Evolutionary conservation across 169 alveolate species (phyloP).

Genomic region (Eimeria maxima): DNA sequence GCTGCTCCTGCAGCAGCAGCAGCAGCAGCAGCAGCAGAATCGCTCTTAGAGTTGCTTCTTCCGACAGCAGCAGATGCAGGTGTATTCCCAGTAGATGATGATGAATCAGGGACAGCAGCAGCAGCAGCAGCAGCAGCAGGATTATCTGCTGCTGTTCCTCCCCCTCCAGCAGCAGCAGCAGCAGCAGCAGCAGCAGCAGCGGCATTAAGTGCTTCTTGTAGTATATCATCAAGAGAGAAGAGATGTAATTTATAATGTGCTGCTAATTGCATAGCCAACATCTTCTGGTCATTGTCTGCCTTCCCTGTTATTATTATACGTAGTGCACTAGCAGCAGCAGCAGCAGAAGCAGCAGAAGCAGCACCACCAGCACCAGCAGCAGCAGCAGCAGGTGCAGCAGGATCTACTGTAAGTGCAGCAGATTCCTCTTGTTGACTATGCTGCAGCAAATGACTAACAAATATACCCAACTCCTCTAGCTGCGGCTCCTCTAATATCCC

Average conservation of each 20-base stretch:
- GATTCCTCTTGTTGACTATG: neutral
- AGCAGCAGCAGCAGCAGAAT: neutral
- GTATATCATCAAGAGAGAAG: neutral
- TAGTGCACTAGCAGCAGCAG: neutral
- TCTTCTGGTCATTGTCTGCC: neutral
- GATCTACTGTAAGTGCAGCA: neutral
- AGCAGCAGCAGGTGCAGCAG: neutral
- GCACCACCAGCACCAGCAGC: neutral
- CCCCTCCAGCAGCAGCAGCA: too few species aligned
- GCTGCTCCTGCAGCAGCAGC: neutral
- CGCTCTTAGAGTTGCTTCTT: too few species aligned
- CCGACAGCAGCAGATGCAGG: neutral
- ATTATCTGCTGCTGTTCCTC: neutral
- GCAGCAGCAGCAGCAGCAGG: constrained; percentile 31
- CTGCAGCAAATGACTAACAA: neutral
- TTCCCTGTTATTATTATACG: constrained; percentile 39
- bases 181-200: constrained; percentile 2
- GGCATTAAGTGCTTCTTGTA: neutral
- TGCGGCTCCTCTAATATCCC: neutral
- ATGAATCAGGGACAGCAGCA: neutral
- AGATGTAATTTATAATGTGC: neutral
- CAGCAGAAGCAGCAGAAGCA: neutral
- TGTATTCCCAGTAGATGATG: neutral
- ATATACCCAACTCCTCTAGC: neutral
- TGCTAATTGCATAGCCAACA: constrained; percentile 4